Percentiles rank a stretch among this genome's conserved stretches.
Conservation (phyloP, 345 rosid species). For the Eucalyptus erythrocorys region DNA sequence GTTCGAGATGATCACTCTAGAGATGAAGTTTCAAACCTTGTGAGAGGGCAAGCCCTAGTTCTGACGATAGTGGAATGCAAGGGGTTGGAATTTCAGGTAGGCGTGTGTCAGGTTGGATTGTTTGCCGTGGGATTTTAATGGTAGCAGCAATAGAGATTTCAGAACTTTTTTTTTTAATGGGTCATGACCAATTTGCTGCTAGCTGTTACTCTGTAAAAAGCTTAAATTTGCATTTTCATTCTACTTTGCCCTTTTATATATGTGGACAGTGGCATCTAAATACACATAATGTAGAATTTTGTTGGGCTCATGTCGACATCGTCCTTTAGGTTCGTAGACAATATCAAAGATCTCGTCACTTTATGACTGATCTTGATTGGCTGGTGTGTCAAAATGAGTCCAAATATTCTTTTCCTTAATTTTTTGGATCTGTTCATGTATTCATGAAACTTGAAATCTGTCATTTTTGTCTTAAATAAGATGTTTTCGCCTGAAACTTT, state of each 20-base stretch:
- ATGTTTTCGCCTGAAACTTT: background rate
- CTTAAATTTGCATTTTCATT: background rate
- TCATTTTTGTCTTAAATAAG: background rate
- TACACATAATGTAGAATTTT: background rate
- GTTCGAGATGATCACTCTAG: background rate
- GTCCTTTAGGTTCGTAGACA: background rate
- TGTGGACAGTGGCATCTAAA: background rate
- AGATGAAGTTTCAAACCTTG: background rate
- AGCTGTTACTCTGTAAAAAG: background rate
- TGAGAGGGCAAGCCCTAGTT: background rate
- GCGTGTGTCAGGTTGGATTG: background rate
- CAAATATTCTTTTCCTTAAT: background rate
- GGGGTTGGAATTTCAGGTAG: constrained; percentile 8
- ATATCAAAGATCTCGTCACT: background rate
- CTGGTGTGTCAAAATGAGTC: background rate
- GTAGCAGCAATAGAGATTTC: background rate
- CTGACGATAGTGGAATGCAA: background rate
- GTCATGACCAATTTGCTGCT: background rate
- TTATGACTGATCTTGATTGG: background rate
- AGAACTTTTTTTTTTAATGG: background rate
- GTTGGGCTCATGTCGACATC: background rate
- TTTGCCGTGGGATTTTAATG: background rate
- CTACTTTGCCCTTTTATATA: background rate
- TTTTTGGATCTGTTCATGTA: background rate
- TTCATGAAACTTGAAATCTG: background rate